Percentiles rank a stretch among this genome's conserved stretches.
These are phyloP conservation scores for Plenodomus lindquistii DNA, from an alignment of 2,329 filamentous ascomycete species.

Conservation along the genomic window DNA sequence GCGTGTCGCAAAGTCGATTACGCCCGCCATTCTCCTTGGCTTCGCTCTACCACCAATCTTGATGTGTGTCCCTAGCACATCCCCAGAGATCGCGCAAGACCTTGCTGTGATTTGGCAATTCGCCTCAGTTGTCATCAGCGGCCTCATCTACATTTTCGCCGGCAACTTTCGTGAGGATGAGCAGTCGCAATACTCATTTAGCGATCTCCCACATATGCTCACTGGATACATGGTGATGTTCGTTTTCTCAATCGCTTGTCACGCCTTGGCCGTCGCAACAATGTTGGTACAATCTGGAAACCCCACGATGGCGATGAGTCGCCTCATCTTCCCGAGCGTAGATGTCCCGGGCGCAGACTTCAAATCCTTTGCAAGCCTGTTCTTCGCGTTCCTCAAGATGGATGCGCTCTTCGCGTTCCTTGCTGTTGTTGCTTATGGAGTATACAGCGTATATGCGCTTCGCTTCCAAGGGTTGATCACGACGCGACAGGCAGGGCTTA, in stretches of 20 bases:
- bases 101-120: not conserved
- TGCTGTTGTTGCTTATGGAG: conserved; percentile 1
- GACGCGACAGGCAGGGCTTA: not conserved
- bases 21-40: conserved; percentile 26
- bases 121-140: not conserved
- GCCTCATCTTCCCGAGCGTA: no score
- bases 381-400: conserved; percentile 1
- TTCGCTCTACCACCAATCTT: conserved; percentile 27
- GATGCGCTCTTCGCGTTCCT: conserved; percentile 2
- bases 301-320: no score
- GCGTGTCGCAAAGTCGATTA: conserved; percentile 21
- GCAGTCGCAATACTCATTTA: not conserved
- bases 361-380: not conserved
- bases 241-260: no score
- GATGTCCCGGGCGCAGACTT: no score
- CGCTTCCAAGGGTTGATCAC: conserved; percentile 1
- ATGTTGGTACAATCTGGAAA: no score
- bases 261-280: no score
- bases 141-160: not conserved
- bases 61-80: conserved; percentile 23
- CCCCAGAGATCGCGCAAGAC: not conserved
- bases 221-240: not conserved
- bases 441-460: conserved; percentile 7
- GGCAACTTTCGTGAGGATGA: not conserved
- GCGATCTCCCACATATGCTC: not conserved